Evolutionary conservation across 2,329 filamentous ascomycete species (phyloP), one percentile per base, ranked within the genome.

Genomic region (Spiromastix sp.): DNA sequence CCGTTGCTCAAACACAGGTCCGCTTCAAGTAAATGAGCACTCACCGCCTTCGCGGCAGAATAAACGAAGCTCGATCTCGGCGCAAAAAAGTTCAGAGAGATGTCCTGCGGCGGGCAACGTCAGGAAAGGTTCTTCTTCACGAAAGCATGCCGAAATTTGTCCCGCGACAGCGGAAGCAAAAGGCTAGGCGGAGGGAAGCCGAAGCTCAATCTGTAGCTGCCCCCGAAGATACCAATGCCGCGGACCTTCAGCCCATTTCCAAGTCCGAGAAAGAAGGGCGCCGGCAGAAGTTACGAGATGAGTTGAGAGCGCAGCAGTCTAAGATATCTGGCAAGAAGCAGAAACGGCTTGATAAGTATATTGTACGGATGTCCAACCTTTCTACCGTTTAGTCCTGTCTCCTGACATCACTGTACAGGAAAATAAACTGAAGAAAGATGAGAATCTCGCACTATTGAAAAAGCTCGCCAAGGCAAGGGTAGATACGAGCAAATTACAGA

Each of bases 401-500:
- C 25, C 24, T 41, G 31, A 42, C 41, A 30, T 30, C 16, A 13
- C 12, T 27, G 6, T 27, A 19, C 48, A 73, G 70, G 87, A 96
- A 50, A 91, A 74, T 39, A 98, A 98, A 69, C 67, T 98, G 30
- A 83, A 79, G 58, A 95, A 93, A 58, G 91, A 98, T 54, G 89
- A 96, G 58, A 93, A 85, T 50, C 70, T 84, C 18, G 81, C 78
- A 38, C 66, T 98, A 19, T 70, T 96, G 48, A 82, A 83, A 53
- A 87, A 91, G 55, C 70, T 98, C 17, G 83, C 84, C 12, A 70
- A 76, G 41, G 71, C 76, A 36, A 86, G 81, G 51, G 74, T 91
- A 46, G 87, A 96, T 54, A 93, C 85, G 1, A 84, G 74, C 42
- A 64, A 85, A 13, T 80, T 93, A 42, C 71, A 77, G 39, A 94